Conservation (phyloP, 2,329 filamentous ascomycete genomes). For the Niveomyces coronatus region DNA sequence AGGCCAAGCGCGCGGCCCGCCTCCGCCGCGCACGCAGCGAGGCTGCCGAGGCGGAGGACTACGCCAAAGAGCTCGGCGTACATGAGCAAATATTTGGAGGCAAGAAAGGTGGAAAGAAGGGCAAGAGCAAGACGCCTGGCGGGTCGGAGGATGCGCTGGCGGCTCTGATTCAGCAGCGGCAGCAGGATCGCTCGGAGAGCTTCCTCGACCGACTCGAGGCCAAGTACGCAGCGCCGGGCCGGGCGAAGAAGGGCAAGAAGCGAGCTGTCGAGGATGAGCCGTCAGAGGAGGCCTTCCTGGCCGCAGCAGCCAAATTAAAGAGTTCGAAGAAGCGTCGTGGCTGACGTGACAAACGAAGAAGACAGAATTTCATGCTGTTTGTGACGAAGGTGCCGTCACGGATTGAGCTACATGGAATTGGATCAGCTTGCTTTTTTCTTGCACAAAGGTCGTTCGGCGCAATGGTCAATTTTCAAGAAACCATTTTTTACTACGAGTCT, state of each 20-base stretch:
- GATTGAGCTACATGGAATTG: not conserved
- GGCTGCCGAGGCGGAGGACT: slow-evolving; percentile 60
- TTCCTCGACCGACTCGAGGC: slow-evolving; percentile 68
- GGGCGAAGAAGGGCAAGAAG: slow-evolving; percentile 30
- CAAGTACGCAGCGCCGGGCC: slow-evolving; percentile 51
- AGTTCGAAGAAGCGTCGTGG: slow-evolving; percentile 16
- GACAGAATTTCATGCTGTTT: not conserved
- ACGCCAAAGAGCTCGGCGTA: slow-evolving; percentile 64
- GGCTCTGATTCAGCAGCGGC: slow-evolving; percentile 64
- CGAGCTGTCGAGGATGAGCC: slow-evolving; percentile 51
- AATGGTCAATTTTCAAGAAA: too few species aligned
- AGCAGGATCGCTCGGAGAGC: slow-evolving; percentile 47
- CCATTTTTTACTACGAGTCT: too few species aligned
- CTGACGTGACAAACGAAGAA: not conserved
- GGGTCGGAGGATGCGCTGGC: slow-evolving; percentile 47
- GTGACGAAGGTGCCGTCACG: too few species aligned
- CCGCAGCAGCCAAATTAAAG: slow-evolving; percentile 40
- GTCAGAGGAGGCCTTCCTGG: slow-evolving; percentile 51
- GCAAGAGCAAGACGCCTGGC: slow-evolving; percentile 18
- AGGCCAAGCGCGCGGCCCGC: slow-evolving; percentile 49
- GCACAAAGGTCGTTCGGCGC: not conserved
- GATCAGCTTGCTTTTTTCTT: not conserved
- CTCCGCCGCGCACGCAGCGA: slow-evolving; percentile 55
- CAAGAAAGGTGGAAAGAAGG: slow-evolving; percentile 34
- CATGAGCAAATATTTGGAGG: slow-evolving; percentile 56